Conservation (phyloP, 306 rosid genomes). For the Sphenostylis stenocarpa region DNA sequence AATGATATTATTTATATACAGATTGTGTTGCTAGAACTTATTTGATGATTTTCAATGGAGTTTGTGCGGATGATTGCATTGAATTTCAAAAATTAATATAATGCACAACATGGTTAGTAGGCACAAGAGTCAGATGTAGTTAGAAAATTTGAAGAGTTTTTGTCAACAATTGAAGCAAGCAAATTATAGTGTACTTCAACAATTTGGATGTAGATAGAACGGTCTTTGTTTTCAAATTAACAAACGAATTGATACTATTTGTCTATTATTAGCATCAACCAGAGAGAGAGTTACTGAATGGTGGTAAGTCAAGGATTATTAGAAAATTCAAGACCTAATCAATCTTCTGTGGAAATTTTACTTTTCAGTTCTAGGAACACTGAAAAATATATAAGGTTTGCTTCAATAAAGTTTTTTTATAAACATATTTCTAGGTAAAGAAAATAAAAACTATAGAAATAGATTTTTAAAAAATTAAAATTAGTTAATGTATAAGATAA, state of each 20-base stretch:
- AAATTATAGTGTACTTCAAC: neutral
- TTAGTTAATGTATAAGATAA: neutral
- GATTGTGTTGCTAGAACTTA: neutral
- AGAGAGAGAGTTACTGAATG: neutral
- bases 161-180: neutral
- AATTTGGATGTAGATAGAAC: neutral
- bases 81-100: neutral
- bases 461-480: too few relatives aligned
- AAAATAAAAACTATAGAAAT: too few relatives aligned
- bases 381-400: neutral
- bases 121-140: neutral
- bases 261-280: neutral
- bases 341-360: neutral
- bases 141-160: neutral
- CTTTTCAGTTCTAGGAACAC: neutral
- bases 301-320: neutral
- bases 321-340: neutral
- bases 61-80: slow-evolving; percentile 4
- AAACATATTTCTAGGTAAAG: too few relatives aligned
- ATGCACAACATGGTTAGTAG: neutral
- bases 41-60: neutral
- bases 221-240: neutral
- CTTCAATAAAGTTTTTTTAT: too few relatives aligned
- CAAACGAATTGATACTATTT: neutral
- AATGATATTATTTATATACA: neutral